Evolutionary conservation across 306 rosid species (phyloP).

Genomic region (Trifolium repens): DNA sequence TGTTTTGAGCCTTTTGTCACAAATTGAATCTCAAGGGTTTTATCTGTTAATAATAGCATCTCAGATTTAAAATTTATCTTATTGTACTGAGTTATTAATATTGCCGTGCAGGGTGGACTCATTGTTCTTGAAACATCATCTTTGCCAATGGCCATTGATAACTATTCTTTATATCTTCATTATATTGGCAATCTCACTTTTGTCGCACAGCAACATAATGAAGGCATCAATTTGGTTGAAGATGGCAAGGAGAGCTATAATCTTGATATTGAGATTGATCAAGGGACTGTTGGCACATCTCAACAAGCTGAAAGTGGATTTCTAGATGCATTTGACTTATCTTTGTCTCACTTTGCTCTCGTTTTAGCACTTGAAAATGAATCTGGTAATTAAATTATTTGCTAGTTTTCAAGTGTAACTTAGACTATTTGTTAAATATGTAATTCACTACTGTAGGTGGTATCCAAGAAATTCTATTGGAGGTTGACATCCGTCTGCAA

Average conservation of each 20-base stretch:
- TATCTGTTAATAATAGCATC: constrained; percentile 19
- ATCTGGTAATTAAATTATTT: constrained; percentile 56
- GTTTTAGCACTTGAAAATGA: constrained; percentile 67
- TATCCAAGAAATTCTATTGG: constrained; percentile 65
- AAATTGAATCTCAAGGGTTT: constrained; percentile 32
- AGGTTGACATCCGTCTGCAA: constrained; percentile 61
- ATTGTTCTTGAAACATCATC: constrained; percentile 71
- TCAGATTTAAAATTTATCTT: constrained; percentile 31
- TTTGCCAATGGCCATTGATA: constrained; percentile 55
- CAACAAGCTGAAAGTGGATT: constrained; percentile 51
- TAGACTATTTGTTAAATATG: constrained; percentile 18
- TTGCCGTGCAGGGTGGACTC: constrained; percentile 78
- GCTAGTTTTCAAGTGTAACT: constrained; percentile 15
- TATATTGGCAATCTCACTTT: constrained; percentile 54
- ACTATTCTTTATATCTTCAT: constrained; percentile 54
- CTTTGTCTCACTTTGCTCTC: constrained; percentile 59
- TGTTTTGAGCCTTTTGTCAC: constrained; percentile 29
- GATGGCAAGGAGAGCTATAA: constrained; percentile 43
- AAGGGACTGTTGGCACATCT: constrained; percentile 46
- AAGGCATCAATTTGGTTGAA: constrained; percentile 46
- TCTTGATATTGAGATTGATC: constrained; percentile 45
- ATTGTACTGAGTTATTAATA: constrained; percentile 40
- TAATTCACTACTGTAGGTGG: constrained; percentile 61
- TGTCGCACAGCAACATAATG: constrained; percentile 42
- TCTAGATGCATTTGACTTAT: constrained; percentile 54